These are phyloP conservation scores for Metarhizium album DNA, from an alignment of 2,329 filamentous ascomycete species.

Conservation along the genomic window DNA sequence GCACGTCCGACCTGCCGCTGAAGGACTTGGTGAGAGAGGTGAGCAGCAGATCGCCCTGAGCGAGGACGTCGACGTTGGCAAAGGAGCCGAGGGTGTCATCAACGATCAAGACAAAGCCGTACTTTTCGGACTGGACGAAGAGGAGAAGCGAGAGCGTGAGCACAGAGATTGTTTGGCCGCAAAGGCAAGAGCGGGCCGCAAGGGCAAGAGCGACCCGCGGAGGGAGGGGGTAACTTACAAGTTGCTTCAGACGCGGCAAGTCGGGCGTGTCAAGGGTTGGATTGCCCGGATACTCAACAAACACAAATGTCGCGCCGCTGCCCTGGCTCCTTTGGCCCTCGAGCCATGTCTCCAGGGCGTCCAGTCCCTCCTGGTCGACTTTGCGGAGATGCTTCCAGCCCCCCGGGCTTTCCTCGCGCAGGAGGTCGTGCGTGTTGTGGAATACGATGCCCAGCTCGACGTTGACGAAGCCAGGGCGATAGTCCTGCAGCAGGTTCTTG, in stretches of 20 bases:
- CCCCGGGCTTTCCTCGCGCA: conserved; percentile 32
- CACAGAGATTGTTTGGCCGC: background rate
- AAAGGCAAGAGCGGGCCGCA: background rate
- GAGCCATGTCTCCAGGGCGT: conserved; percentile 34
- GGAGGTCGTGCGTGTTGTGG: conserved; percentile 34
- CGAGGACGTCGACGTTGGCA: conserved; percentile 39
- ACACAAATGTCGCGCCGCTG: conserved; percentile 32
- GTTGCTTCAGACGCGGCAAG: conserved; percentile 21
- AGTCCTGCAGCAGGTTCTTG: conserved; percentile 25
- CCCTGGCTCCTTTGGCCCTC: conserved; percentile 26
- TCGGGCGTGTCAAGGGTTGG: conserved; percentile 24
- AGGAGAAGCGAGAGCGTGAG: background rate
- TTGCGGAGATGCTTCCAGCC: conserved; percentile 37
- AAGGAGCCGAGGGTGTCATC: conserved; percentile 40
- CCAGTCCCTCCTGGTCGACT: conserved; percentile 30
- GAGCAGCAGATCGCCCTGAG: conserved; percentile 36
- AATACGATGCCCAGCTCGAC: conserved; percentile 42
- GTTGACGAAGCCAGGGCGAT: conserved; percentile 21
- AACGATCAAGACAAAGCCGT: conserved; percentile 32
- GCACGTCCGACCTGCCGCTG: conserved; percentile 43
- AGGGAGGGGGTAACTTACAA: conserved; percentile 22
- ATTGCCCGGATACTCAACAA: conserved; percentile 34
- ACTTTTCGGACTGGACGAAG: conserved; percentile 25
- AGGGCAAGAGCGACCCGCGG: background rate
- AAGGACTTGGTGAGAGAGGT: conserved; percentile 49